Evolutionary conservation across 441 rosid species (phyloP).

Genomic region (Brassica hybrid): DNA sequence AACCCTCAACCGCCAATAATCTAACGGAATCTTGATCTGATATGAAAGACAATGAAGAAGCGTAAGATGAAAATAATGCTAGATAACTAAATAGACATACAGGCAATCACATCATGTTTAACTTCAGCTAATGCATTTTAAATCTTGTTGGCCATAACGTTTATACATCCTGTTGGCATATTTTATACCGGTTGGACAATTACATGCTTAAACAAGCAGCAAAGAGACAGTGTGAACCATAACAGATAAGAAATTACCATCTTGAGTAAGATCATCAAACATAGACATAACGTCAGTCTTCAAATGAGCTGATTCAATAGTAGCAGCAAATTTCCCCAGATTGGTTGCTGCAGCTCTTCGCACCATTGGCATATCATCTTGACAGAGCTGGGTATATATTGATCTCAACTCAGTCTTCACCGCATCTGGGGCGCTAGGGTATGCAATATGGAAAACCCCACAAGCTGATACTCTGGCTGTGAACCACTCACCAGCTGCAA

Average conservation of each 20-base stretch:
- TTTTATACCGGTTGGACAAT: too few relatives aligned
- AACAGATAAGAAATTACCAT: slow-evolving; percentile 58
- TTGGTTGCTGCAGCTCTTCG: slow-evolving; percentile 89
- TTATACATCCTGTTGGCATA: too few relatives aligned
- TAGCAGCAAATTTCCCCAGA: slow-evolving; percentile 86
- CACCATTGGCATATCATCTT: slow-evolving; percentile 97
- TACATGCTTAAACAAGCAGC: slow-evolving; percentile 11
- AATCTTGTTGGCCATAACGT: not conserved
- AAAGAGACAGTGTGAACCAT: slow-evolving; percentile 14
- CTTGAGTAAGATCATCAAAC: slow-evolving; percentile 84
- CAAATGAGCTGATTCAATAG: slow-evolving; percentile 76
- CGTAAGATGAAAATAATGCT: not conserved
- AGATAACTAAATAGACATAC: not conserved
- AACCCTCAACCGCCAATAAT: slow-evolving; percentile 91
- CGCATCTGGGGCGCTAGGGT: slow-evolving; percentile 75
- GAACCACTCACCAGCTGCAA: slow-evolving; percentile 94
- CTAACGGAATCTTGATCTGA: slow-evolving; percentile 96
- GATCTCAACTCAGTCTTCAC: slow-evolving; percentile 67
- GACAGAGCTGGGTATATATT: slow-evolving; percentile 74
- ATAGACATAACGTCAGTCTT: slow-evolving; percentile 77
- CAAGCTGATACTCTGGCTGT: slow-evolving; percentile 87
- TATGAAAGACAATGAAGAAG: slow-evolving; percentile 18
- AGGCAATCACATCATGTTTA: not conserved
- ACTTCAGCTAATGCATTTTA: slow-evolving; percentile 7
- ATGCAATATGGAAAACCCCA: slow-evolving; percentile 82